Evolutionary conservation across 1,284 basidiomycete species (phyloP), one percentile per base, ranked within the genome.

Genomic region (Malassezia slooffiae): DNA sequence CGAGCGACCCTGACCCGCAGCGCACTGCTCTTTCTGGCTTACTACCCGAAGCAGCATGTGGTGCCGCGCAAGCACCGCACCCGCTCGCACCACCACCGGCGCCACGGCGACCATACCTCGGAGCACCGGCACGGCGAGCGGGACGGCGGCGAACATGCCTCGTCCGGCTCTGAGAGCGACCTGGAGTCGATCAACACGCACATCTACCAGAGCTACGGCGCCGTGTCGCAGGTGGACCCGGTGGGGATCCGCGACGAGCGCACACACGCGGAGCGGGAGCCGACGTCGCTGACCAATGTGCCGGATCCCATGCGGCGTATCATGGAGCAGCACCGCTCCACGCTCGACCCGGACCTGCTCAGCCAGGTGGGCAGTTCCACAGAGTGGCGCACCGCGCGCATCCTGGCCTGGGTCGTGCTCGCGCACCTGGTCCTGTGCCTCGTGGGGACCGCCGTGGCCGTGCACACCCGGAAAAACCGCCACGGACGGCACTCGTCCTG

Each of bases 11-110:
- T 41, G 22, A 10, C 15, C 19, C 6, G 29, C 58, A 93, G 88
- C 35, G 75, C 93, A 47, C 76, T 89, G 1, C 77, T 96, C 3
- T 97, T 85, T 72, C 82, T 97, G 71, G 73, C 84, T 34, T 97
- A 90, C 75, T 97, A 88, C 65, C 90, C 90, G 0, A 71, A 75
- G 10, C 79, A 85, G 55, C 24, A 34, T 13, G 16, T n/a, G 13
- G 5, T 21, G 17, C 34, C 24, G n/a, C 34, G 34, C 28, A 13
- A 24, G 23, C 15, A 15, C 6, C 22, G 32, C 78, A 82, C 55
- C 87, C 88, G 68, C 85, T 81, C 64, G 74, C 70, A 51, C 44
- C 49, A 17, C 41, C 53, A 8, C 53, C 57, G 16, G 45, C 60
- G 19, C 47, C 41, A 50, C 7, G 36, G 8, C 36, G 45, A 13